Base-by-base conservation (phyloP, 306 rosid genomes). In the Ziziphus jujuba region DNA sequence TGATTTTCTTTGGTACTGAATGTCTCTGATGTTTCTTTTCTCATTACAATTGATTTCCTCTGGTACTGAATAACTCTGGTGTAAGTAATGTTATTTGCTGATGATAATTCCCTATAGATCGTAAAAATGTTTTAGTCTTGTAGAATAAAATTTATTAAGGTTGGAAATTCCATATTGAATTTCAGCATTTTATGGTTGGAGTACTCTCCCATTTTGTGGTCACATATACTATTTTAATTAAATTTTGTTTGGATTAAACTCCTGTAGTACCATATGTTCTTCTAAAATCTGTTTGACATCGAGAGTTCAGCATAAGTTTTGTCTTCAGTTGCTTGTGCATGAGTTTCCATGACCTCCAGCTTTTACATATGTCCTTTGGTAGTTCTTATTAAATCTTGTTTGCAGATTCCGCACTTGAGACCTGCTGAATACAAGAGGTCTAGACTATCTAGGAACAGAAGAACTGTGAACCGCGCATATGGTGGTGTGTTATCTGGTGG, bases 361-460 rank as follows among this genome's bases (percentile, higher is more conserved):
- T 40, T 40, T 25, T 54, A 28, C 59, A 3, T 3, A 4, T 55
- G 34, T 7, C 23, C 51, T 17, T 19, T 17, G 5, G 47, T 2
- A 20, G 8, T 43, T 74, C 61, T 74, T 21, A 21, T 60, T 22
- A 2, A 23, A 12, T 44, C 13, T 40, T 14, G 48, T 51, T 48
- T 74, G 74, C 84, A 88, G 95, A 88, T 88, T 81, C 91, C 95
- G 45, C 95, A 85, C 78, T 71, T 88, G 75, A 81, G 95, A 78
- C 91, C 95, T 12, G 74, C 84, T 8, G 89, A 88, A 63, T 88
- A 88, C 38, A 88, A 88, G 83, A 77, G 95, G 62, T 85, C 95
- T 15, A 85, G 95, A 74, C 61, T 88, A 22, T 57, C 91, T 28
- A 84, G 95, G 77, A 88, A 88, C 70, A 75, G 89, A 14, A 85